phyloP scores from a whole-genome alignment of 192 early-diverging fungal genomes.

The Podila horticola region DNA sequence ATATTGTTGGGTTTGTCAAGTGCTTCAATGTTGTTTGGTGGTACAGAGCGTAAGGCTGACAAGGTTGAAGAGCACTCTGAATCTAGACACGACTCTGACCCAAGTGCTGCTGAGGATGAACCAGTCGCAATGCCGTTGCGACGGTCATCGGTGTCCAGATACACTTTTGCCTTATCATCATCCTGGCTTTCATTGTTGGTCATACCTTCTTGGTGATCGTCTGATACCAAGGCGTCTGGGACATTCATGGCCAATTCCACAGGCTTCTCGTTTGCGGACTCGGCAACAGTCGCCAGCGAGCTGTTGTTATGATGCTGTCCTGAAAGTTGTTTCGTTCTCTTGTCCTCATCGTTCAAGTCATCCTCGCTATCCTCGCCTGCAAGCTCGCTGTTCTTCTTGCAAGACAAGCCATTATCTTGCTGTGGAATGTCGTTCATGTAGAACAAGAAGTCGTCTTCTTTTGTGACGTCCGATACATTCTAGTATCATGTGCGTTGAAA shows the following conservation, averaged over 20 bases:
- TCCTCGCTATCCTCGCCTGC: constrained; percentile 11
- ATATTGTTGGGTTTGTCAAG: not conserved
- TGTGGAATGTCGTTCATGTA: constrained; percentile 37
- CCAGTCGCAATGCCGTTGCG: not conserved
- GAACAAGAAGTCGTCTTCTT: constrained; percentile 5
- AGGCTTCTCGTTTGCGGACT: not conserved
- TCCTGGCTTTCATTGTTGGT: not conserved
- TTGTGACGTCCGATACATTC: too few species aligned
- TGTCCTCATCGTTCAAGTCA: not conserved
- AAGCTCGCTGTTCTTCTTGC: constrained; percentile 21
- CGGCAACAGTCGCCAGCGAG: constrained; percentile 42
- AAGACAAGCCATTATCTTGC: not conserved
- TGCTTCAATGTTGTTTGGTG: constrained; percentile 1
- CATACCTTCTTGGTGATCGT: not conserved
- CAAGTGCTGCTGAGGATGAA: not conserved
- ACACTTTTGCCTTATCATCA: constrained; percentile 7
- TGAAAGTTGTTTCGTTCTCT: not conserved
- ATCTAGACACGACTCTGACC: not conserved
- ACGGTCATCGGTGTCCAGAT: constrained; percentile 7
- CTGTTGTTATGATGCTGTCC: not conserved
- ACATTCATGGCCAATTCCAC: constrained; percentile 20
- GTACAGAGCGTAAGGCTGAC: not conserved
- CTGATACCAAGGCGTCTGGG: constrained; percentile 4
- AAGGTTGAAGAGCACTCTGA: not conserved
- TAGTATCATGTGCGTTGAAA: too few species aligned